Percentiles rank a stretch among this genome's conserved stretches.
These are phyloP conservation scores for Pseudogymnoascus sp. DNA, from an alignment of 2,329 filamentous ascomycete genomes.

Conservation along the genomic window DNA sequence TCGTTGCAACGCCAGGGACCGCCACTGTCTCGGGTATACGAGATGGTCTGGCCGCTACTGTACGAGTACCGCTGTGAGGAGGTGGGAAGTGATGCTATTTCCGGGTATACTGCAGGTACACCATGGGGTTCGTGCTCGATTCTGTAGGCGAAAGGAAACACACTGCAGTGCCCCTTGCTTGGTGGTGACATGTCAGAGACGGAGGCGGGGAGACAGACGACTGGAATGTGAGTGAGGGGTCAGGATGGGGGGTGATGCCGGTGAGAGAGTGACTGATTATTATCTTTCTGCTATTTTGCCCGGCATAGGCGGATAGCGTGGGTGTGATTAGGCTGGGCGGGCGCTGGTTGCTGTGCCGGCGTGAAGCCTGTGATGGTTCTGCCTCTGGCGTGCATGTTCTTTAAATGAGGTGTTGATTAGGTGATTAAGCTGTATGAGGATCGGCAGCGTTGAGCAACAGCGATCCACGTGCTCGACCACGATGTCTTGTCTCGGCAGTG, in stretches of 20 bases:
- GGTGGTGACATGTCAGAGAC: not conserved
- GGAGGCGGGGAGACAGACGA: not conserved
- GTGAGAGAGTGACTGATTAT: not conserved
- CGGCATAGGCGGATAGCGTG: not conserved
- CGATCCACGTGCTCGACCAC: not conserved
- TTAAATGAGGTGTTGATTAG: constrained; percentile 4
- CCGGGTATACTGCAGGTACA: constrained; percentile 1
- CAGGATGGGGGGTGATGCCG: not conserved
- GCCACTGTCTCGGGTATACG: constrained; percentile 6
- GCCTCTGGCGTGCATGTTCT: not conserved
- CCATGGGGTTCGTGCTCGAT: not conserved
- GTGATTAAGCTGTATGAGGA: constrained; percentile 3
- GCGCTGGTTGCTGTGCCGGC: not conserved
- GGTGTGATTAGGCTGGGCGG: not conserved
- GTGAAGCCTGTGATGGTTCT: not conserved
- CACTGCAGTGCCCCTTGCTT: not conserved
- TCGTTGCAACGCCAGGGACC: not conserved
- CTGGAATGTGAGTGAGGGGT: not conserved
- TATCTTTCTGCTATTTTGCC: not conserved
- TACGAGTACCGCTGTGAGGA: not conserved
- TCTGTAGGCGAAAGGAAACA: not conserved
- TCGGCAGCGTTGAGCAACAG: not conserved
- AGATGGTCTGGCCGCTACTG: not conserved
- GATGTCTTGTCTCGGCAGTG: constrained; percentile 1
- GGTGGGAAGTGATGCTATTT: not conserved